Evolutionary conservation across 106 monocot genomes (phyloP), one percentile per base, ranked within the genome.

Genomic region (Acorus calamus): DNA sequence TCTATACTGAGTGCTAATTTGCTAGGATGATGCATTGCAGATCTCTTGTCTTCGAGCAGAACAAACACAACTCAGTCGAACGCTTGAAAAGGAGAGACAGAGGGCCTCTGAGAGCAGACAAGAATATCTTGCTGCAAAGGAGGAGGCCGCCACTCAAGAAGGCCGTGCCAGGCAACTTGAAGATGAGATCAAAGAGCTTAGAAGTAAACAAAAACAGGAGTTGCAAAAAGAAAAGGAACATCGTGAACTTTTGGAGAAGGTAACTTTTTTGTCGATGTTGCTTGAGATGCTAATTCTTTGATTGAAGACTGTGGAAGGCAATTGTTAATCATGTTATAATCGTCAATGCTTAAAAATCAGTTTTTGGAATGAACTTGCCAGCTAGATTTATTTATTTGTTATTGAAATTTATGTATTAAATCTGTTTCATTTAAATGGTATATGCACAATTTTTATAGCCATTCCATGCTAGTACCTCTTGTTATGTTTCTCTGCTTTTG

Each of bases 71-170:
- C 62, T 96, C 50, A 91, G 75, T 53, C 77, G 91, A 42, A 78
- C 87, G 14, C 87, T 91, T 55, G 96, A 96, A 68, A 96, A 96
- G 56, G 96, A 96, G 67, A 82, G 96, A 63, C 91, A 91, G 65
- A 91, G 96, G 63, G 84, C 96, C 74, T 70, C 96, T 49, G 96
- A 96, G 74, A 91, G 72, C 67, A 84, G 91, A 73, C 96, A 91
- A 74, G 96, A 96, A 69, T 87, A 91, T 73, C 77, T 96, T 13
- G 87, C 79, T 46, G 74, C 80, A 51, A 78, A 77, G 71, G 96
- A 91, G 82, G 91, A 96, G 86, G 87, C 80, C 58, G 96, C 96
- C 59, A 96, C 91, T 66, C 91, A 85, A 73, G 96, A 91, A 63
- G 96, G 87, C 42, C 87, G 85, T 46, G 78, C 85, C n/a, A 91